These are phyloP conservation scores for Sporothrix inflata DNA, from an alignment of 2,329 filamentous ascomycete genomes.

Conservation along the genomic window DNA sequence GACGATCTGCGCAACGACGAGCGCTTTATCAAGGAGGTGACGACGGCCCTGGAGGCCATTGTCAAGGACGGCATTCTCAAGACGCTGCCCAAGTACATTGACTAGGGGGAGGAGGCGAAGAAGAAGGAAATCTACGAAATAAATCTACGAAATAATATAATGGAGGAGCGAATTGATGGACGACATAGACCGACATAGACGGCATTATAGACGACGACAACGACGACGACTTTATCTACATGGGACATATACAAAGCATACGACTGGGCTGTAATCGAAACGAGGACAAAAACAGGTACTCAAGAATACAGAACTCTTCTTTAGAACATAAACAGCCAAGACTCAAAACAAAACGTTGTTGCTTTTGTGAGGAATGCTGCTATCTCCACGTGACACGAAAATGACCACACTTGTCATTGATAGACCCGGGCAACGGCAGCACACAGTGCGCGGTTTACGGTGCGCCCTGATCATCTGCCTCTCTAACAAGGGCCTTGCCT, in stretches of 20 bases:
- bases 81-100: slow-evolving; percentile 54
- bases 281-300: slow-evolving; percentile 1
- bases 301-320: not conserved
- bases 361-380: not conserved
- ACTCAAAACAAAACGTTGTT: not conserved
- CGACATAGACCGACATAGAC: not conserved
- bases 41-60: slow-evolving; percentile 52
- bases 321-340: not conserved
- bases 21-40: slow-evolving; percentile 52
- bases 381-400: slow-evolving; percentile 14
- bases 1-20: slow-evolving; percentile 54
- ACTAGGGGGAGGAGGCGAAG: slow-evolving; percentile 30
- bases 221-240: not conserved
- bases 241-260: not conserved
- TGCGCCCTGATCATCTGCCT: slow-evolving; percentile 9
- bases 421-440: not conserved
- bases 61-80: slow-evolving; percentile 52
- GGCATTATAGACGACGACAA: slow-evolving; percentile 19
- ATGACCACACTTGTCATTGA: not conserved
- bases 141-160: too few species aligned
- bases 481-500: not conserved
- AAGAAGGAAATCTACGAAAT: not conserved
- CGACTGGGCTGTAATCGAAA: not conserved
- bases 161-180: not conserved
- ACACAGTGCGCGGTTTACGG: not conserved